These are phyloP conservation scores for Aspergillus bombycis DNA, from an alignment of 2,329 filamentous ascomycete species.

Conservation along the genomic window DNA sequence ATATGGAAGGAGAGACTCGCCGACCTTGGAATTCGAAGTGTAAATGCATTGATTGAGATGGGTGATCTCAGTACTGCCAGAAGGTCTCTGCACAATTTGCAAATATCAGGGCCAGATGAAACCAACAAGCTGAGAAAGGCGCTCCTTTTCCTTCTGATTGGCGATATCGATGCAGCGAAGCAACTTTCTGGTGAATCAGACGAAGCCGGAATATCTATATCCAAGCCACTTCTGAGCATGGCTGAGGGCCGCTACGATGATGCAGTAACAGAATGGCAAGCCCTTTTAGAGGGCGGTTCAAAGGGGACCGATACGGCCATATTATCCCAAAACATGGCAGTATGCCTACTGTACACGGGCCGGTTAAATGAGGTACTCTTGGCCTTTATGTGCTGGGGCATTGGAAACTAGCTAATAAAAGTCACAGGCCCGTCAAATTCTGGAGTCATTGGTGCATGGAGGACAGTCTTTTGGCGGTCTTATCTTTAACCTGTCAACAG, in stretches of 20 bases:
- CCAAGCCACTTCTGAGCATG: slow-evolving; percentile 72
- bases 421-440: slow-evolving; percentile 62
- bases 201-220: slow-evolving; percentile 45
- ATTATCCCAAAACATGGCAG: slow-evolving; percentile 78
- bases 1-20: slow-evolving; percentile 73
- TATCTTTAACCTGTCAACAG: slow-evolving; percentile 85
- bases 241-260: slow-evolving; percentile 72
- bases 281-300: slow-evolving; percentile 51
- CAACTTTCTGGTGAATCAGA: slow-evolving; percentile 49
- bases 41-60: slow-evolving; percentile 64
- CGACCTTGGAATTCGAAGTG: slow-evolving; percentile 71
- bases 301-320: slow-evolving; percentile 63
- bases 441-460: slow-evolving; percentile 67
- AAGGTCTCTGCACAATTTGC: slow-evolving; percentile 68
- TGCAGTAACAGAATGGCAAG: slow-evolving; percentile 66
- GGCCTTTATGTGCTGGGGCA: neutral
- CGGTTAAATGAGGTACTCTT: slow-evolving; percentile 68
- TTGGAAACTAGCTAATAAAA: slow-evolving; percentile 12
- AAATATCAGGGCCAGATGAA: slow-evolving; percentile 31
- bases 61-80: slow-evolving; percentile 81
- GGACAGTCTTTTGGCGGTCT: slow-evolving; percentile 74
- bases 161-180: slow-evolving; percentile 72
- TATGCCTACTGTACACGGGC: slow-evolving; percentile 81
- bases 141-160: slow-evolving; percentile 76
- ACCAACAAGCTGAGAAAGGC: slow-evolving; percentile 50